Evolutionary conservation across 495 filamentous ascomycete genomes (phyloP).

Genomic region (Friedmanniomyces endolithicus): DNA sequence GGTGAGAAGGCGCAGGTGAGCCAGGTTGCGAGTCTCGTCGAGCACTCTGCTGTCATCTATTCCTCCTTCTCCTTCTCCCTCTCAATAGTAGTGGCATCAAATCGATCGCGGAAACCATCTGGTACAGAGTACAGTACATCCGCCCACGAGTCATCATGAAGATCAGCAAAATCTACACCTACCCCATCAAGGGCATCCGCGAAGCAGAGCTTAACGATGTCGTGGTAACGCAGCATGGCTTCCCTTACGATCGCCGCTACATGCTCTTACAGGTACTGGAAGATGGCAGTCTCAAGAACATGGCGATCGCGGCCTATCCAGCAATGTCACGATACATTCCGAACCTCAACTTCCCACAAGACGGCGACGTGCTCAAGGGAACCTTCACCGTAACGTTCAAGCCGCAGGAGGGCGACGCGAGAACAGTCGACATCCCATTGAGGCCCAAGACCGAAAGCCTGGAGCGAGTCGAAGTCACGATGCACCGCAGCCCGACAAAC

Average conservation of each 20-base stretch:
- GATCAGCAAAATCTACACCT: constrained; percentile 56
- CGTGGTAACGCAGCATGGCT: constrained; percentile 50
- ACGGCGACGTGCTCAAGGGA: constrained; percentile 20
- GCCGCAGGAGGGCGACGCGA: constrained; percentile 26
- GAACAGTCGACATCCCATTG: constrained; percentile 46
- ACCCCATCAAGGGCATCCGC: constrained; percentile 79
- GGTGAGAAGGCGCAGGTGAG: neutral
- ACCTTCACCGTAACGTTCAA: constrained; percentile 47
- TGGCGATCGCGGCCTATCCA: constrained; percentile 53
- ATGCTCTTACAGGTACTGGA: constrained; percentile 53
- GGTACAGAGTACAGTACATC: too few relatives aligned
- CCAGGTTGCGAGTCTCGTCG: neutral
- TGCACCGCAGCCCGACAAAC: constrained; percentile 51
- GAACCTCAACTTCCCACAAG: constrained; percentile 38
- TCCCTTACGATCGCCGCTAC: constrained; percentile 64
- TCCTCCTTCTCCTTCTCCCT: too few relatives aligned
- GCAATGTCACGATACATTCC: constrained; percentile 52
- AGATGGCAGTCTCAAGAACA: constrained; percentile 36
- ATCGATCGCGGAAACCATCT: too few relatives aligned
- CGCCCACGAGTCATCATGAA: constrained; percentile 2
- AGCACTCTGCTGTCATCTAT: too few relatives aligned
- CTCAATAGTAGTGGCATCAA: too few relatives aligned
- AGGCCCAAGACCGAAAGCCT: constrained; percentile 41
- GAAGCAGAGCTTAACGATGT: constrained; percentile 46
- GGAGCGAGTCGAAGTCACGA: constrained; percentile 40